A percentile compares a stretch with the other conserved stretches of the same genome.
Evolutionary conservation across 257 asterid genomes (phyloP).

Genomic region (Capsicum chinense): DNA sequence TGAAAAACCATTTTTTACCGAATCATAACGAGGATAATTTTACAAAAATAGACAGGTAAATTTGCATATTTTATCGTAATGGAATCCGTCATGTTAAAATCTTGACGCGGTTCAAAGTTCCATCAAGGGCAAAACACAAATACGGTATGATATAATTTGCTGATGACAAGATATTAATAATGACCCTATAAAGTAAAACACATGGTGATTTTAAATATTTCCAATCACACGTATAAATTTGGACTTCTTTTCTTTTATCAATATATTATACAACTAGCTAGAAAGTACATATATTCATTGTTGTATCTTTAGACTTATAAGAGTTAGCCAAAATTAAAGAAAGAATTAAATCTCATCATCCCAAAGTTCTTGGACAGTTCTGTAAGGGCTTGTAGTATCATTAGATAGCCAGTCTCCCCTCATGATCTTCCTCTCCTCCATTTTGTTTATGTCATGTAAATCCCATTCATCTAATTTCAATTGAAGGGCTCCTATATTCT

Average conservation of each 20-base stretch:
- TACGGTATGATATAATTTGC: background rate
- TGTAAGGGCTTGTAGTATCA: constrained; percentile 71
- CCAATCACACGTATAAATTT: background rate
- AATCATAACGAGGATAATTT: too few relatives aligned
- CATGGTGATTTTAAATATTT: background rate
- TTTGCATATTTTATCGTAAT: too few relatives aligned
- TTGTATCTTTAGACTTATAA: background rate
- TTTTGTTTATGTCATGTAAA: constrained; percentile 52
- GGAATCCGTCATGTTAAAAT: too few relatives aligned
- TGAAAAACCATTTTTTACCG: too few relatives aligned
- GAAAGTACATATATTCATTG: too few relatives aligned
- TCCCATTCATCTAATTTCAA: constrained; percentile 54
- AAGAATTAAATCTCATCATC: constrained; percentile 69
- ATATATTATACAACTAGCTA: background rate
- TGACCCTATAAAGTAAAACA: background rate
- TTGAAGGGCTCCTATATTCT: constrained; percentile 65
- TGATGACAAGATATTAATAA: background rate
- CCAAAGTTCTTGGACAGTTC: constrained; percentile 74
- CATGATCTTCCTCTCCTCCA: constrained; percentile 69
- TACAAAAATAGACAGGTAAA: too few relatives aligned
- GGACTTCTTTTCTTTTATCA: background rate
- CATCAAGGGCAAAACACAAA: background rate
- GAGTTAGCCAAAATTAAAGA: background rate
- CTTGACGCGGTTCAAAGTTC: too few relatives aligned
- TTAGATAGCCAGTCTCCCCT: constrained; percentile 74